Percentiles rank a stretch among this genome's conserved stretches.
Conservation (phyloP, 345 rosid species). For the Abelmoschus esculentus region DNA sequence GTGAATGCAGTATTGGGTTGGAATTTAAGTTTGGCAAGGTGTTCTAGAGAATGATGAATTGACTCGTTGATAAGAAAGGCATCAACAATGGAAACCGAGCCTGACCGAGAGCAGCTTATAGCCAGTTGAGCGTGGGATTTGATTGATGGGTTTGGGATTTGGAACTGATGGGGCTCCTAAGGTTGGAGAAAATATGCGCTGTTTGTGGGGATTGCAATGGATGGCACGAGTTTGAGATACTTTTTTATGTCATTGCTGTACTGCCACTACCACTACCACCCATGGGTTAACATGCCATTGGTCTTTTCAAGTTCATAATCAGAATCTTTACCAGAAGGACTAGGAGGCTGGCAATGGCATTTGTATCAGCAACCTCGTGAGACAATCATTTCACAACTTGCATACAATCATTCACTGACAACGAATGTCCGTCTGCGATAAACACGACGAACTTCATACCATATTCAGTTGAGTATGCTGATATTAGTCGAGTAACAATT, state of each 20-base stretch:
- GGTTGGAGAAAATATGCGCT: slow-evolving; percentile 20
- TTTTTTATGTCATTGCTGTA: neutral
- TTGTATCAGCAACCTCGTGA: too few species aligned
- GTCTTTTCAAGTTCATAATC: slow-evolving; percentile 11
- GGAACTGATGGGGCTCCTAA: slow-evolving; percentile 34
- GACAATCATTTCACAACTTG: too few species aligned
- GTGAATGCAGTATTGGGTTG: slow-evolving; percentile 1
- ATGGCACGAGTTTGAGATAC: slow-evolving; percentile 23
- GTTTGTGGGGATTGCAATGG: slow-evolving; percentile 45
- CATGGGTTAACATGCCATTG: slow-evolving; percentile 13
- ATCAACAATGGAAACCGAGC: neutral
- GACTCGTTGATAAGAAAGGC: slow-evolving; percentile 26
- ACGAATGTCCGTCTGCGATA: neutral
- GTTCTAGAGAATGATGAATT: slow-evolving; percentile 5
- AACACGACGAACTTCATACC: neutral
- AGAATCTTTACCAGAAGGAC: slow-evolving; percentile 20
- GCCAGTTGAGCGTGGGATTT: slow-evolving; percentile 22
- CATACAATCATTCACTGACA: too few species aligned
- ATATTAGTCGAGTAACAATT: neutral
- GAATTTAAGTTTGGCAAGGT: slow-evolving; percentile 16
- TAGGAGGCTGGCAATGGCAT: too few species aligned
- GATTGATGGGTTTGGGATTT: slow-evolving; percentile 47
- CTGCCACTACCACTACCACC: slow-evolving; percentile 17
- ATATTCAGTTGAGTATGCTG: too few species aligned
- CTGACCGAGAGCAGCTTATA: neutral